These are phyloP conservation scores for Heliosperma pusillum DNA, from an alignment of 148 eudicot genomes.

Conservation along the genomic window DNA sequence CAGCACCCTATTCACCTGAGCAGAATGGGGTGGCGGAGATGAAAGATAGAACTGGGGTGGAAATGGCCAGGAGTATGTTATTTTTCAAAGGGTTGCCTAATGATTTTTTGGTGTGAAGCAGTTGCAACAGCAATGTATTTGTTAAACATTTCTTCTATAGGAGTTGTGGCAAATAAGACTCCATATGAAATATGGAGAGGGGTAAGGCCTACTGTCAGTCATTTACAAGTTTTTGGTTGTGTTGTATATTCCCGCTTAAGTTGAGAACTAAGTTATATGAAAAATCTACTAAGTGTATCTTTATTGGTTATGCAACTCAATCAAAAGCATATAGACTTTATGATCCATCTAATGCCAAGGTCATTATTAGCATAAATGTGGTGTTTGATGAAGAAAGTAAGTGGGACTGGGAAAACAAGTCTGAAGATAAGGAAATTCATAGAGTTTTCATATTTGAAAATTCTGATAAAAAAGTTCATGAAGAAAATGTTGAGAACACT, in stretches of 20 bases:
- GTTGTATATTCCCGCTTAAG: not conserved
- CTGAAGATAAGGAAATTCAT: too few species aligned
- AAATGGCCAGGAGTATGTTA: conserved; percentile 21
- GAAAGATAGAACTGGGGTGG: conserved; percentile 8
- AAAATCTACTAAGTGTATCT: not conserved
- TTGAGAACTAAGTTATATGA: not conserved
- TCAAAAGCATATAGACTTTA: not conserved
- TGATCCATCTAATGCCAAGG: too few species aligned
- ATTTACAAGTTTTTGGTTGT: conserved; percentile 3
- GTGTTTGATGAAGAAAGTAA: too few species aligned
- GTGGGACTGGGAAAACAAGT: too few species aligned
- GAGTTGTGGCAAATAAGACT: not conserved
- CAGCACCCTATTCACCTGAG: conserved; percentile 7
- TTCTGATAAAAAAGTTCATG: too few species aligned
- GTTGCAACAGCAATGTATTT: too few species aligned
- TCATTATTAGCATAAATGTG: too few species aligned
- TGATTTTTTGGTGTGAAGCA: conserved; percentile 13
- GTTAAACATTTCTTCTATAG: not conserved
- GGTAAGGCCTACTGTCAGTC: not conserved
- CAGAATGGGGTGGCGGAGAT: conserved; percentile 22
- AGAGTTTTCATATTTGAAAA: too few species aligned
- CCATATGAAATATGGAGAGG: conserved; percentile 1
- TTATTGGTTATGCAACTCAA: too few species aligned
- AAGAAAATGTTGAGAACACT: too few species aligned
- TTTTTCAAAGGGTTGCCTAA: not conserved